Evolutionary conservation across 345 rosid species (phyloP).

Genomic region (Citrus sinensis): DNA sequence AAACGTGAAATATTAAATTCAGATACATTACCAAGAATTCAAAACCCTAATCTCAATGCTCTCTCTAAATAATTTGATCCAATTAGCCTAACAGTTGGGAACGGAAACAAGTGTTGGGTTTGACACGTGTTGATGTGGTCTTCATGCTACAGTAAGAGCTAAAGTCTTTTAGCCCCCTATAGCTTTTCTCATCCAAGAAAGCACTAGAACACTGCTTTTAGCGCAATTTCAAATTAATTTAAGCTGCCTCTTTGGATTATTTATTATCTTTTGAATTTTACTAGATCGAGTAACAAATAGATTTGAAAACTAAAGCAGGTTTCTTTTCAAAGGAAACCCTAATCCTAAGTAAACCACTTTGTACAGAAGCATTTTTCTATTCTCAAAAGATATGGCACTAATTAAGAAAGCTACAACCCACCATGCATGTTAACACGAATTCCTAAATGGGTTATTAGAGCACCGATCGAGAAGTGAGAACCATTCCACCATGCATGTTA

Average conservation of each 20-base stretch:
- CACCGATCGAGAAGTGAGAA: background rate
- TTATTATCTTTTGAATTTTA: background rate
- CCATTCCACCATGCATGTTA: no score
- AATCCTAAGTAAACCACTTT: background rate
- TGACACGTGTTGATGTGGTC: slow-evolving; percentile 17
- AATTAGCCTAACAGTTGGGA: background rate
- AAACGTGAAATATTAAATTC: background rate
- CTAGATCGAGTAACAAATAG: background rate
- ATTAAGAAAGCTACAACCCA: background rate
- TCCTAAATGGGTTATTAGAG: background rate
- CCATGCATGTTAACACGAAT: background rate
- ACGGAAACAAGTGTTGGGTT: slow-evolving; percentile 5
- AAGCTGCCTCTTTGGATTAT: background rate
- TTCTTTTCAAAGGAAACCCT: background rate
- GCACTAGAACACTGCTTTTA: background rate
- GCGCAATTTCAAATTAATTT: background rate
- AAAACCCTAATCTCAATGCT: background rate
- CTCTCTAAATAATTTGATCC: background rate
- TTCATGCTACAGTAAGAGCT: background rate
- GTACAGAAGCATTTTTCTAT: background rate
- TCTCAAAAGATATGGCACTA: background rate
- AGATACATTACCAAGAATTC: background rate
- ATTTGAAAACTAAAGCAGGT: background rate
- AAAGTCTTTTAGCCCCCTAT: background rate
- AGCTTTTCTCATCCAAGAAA: background rate